phyloP scores from a whole-genome alignment of 2,329 filamentous ascomycete genomes.

The Fusarium humuli region DNA sequence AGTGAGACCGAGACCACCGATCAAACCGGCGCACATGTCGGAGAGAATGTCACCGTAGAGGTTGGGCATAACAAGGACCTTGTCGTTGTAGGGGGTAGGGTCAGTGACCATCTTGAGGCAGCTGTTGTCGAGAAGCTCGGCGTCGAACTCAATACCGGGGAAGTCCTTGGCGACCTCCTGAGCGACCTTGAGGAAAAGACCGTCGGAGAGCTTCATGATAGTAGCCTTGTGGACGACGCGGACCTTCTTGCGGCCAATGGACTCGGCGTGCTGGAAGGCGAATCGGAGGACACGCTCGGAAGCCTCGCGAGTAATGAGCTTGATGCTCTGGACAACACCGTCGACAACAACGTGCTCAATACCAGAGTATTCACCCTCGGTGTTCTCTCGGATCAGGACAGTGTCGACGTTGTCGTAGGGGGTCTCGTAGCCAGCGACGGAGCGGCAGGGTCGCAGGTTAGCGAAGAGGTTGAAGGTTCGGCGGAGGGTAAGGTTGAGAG shows the following conservation, averaged over 20 bases:
- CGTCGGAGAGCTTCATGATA: slow-evolving; percentile 99
- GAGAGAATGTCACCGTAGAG: slow-evolving; percentile 99
- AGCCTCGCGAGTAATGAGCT: slow-evolving; percentile 96
- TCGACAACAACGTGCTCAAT: slow-evolving; percentile 99
- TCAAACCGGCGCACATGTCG: slow-evolving; percentile 98
- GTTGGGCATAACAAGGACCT: slow-evolving; percentile 98
- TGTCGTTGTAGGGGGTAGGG: slow-evolving; percentile 97
- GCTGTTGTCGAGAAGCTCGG: slow-evolving; percentile 98
- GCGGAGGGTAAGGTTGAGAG: slow-evolving; percentile 97
- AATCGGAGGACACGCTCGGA: slow-evolving; percentile 96
- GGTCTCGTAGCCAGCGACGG: slow-evolving; percentile 97
- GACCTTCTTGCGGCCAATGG: slow-evolving; percentile 95
- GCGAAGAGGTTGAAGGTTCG: slow-evolving; percentile 99
- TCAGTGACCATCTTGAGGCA: slow-evolving; percentile 99
- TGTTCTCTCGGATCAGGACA: slow-evolving; percentile 98
- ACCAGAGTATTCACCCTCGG: slow-evolving; percentile 98
- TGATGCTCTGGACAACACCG: slow-evolving; percentile 98
- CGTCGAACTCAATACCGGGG: slow-evolving; percentile 95
- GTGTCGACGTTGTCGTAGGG: slow-evolving; percentile 98
- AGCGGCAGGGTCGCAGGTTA: slow-evolving; percentile 97
- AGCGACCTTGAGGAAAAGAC: slow-evolving; percentile 93
- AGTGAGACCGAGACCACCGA: slow-evolving; percentile 95
- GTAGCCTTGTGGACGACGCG: slow-evolving; percentile 99
- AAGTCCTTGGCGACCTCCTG: slow-evolving; percentile 92
- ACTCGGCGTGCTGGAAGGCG: slow-evolving; percentile 97